Evolutionary conservation across 257 asterid genomes (phyloP), one percentile per base, ranked within the genome.

Genomic region (Gentiana macrophylla): DNA sequence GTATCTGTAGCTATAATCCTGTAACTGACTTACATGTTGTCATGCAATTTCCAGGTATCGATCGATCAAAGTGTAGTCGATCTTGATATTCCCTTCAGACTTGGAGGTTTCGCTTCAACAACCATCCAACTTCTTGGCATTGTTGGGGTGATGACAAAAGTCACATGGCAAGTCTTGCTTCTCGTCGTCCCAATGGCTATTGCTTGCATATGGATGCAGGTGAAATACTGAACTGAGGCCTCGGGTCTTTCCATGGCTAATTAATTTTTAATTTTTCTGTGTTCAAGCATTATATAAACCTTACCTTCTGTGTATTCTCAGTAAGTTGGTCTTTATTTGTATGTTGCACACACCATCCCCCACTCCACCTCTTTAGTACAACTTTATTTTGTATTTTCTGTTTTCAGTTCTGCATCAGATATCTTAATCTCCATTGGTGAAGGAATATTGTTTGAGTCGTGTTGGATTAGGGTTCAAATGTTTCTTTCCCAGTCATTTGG

Each of bases 171-270:
- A 74, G 65, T 92, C 70, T 74, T 88, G 86, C 94, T 92, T 53
- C 97, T 92, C 11, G 83, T 92, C 55, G 62, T 92, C 71, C 99
- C 99, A 36, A 92, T 92, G 99, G 97, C 99, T 35, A 72, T 85
- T 72, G 89, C 94, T 69, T 92, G 99, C 87, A 71, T 92, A 74
- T 92, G 99, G 99, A 92, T 92, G 99, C 98, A 92, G 94, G 98
- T 87, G 71, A 59, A 24, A 51, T 12, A 10, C 56, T 55, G 47
- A 49, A 12, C 44, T 41, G n/a, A 48, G 12, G 36, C 62, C 33
- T 41, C 32, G 52, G 61, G 5, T 60, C 9, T 41, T 4, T 41
- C 46, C 12, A 41, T 41, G 12, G 46, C 46, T 41, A 41, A 41
- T 41, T 41, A 41, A 2, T 41, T 10, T 41, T 41, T 10, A 41